A percentile compares a stretch with the other conserved stretches of the same genome.
Conservation (phyloP, 352 stramenopile species). For the Elongisporangium prolatum region DNA sequence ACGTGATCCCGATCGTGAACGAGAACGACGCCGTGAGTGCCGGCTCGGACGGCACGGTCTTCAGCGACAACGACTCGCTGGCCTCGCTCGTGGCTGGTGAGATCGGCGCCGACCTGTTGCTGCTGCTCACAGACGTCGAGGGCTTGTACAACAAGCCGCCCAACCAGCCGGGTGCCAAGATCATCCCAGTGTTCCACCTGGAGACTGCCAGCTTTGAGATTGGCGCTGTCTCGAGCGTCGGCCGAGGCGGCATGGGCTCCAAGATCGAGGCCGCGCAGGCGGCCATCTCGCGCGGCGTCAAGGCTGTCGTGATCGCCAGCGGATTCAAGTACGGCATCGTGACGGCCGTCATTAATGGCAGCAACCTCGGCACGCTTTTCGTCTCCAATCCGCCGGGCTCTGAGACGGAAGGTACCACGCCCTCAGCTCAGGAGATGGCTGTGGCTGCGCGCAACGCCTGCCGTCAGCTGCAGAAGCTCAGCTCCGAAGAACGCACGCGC, state of each 20-base stretch:
- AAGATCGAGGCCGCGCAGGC: conserved; percentile 91
- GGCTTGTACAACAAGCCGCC: conserved; percentile 93
- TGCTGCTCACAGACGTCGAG: conserved; percentile 97
- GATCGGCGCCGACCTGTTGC: conserved; percentile 91
- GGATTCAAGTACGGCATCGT: conserved; percentile 93
- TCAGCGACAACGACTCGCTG: conserved; percentile 97
- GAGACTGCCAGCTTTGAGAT: conserved; percentile 65
- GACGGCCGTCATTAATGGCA: conserved; percentile 80
- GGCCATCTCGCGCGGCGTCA: conserved; percentile 87
- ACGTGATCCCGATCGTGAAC: conserved; percentile 98
- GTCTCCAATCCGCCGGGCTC: conserved; percentile 56
- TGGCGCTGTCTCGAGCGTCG: conserved; percentile 73
- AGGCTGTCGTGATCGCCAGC: conserved; percentile 91
- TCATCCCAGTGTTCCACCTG: conserved; percentile 69
- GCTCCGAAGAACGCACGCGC: conserved; percentile 74
- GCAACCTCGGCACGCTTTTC: conserved; percentile 83
- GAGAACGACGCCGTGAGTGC: conserved; percentile 97
- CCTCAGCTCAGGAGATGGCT: conserved; percentile 78
- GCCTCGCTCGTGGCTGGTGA: conserved; percentile 84
- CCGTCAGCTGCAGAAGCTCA: conserved; percentile 86
- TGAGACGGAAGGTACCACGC: conserved; percentile 15
- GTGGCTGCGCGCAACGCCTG: conserved; percentile 74
- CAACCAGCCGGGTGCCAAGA: conserved; percentile 64
- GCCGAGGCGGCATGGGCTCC: conserved; percentile 93
- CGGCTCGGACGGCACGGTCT: conserved; percentile 70